Evolutionary conservation across 106 monocot genomes (phyloP), one percentile per base, ranked within the genome.

Genomic region (Dioscorea dumetorum): DNA sequence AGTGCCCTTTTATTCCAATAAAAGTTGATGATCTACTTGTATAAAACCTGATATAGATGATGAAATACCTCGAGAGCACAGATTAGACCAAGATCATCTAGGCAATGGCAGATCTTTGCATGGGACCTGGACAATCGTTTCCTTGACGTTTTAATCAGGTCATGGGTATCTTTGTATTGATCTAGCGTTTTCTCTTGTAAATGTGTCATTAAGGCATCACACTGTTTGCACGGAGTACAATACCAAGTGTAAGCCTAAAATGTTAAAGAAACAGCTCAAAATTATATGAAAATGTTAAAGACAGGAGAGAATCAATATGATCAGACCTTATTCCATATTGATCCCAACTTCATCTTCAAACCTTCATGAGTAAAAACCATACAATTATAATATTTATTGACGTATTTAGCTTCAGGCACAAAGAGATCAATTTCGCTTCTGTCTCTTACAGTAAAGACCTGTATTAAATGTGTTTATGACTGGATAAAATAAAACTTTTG

Each of bases 1-100:
- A 5, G 6, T 41, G 2, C 41, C 2, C 41, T 41, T 41, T 49
- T 48, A 41, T 3, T 17, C 16, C 7, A 35, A 63, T 17, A 63
- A 33, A 17, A 35, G n/a, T 35, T 13, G 23, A 63, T 24, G 34
- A 35, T 54, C 18, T 19, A 54, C 12, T 41, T 8, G 13, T 24
- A 33, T 18, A 20, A 20, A 28, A 28, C 28, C 28, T 28, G 28
- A 19, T 3, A 15, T 64, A 20, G 4, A 12, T 16, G 35, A 61
- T 51, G 20, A 22, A 67, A 60, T 82, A 94, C 94, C 94, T 95
- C 88, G 21, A 10, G 72, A 23, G 84, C 84, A 74, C 86, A 91
- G 61, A 86, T 74, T 50, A 87, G 72, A 61, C 95, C 95, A 73
- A 86, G 81, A 31, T 88, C 85, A 71, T 95, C 83, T 49, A 95